Evolutionary conservation across 1,139 yeast genomes (phyloP).

Genomic region (Magnusiomyces magnusii): DNA sequence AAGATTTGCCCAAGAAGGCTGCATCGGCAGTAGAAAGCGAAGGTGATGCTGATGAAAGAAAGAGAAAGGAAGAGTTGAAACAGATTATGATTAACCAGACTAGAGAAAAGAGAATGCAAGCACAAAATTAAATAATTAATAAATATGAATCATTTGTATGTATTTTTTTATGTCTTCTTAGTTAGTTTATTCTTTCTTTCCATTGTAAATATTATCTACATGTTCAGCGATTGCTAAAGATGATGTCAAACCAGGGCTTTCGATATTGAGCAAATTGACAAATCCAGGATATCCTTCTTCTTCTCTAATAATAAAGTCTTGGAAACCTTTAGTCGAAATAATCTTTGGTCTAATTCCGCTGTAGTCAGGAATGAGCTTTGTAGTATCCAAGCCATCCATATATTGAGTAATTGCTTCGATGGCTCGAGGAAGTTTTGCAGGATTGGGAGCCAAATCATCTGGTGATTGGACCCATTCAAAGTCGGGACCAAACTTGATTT

Average conservation of each 20-base stretch:
- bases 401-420: conserved; percentile 52
- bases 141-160: too few species aligned
- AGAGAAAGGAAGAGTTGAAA: conserved; percentile 20
- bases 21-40: conserved; percentile 14
- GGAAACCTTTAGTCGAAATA: conserved; percentile 43
- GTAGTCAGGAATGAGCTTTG: conserved; percentile 57
- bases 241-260: conserved; percentile 83
- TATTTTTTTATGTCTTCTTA: too few species aligned
- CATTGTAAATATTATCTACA: conserved; percentile 35
- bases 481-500: conserved; percentile 81
- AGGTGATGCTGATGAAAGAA: conserved; percentile 21
- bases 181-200: background rate
- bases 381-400: conserved; percentile 48
- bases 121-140: conserved; percentile 1
- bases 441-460: conserved; percentile 30
- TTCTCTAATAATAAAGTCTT: conserved; percentile 64
- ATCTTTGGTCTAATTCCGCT: conserved; percentile 81
- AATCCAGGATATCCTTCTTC: conserved; percentile 70
- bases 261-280: conserved; percentile 72
- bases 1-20: conserved; percentile 50
- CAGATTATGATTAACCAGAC: conserved; percentile 25
- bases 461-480: conserved; percentile 65
- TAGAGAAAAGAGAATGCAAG: conserved; percentile 6
- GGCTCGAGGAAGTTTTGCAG: conserved; percentile 47
- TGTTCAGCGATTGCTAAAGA: conserved; percentile 75